Percentiles rank a stretch among this genome's conserved stretches.
These are phyloP conservation scores for Penicillium lagena DNA, from an alignment of 495 filamentous ascomycete species.

Conservation along the genomic window DNA sequence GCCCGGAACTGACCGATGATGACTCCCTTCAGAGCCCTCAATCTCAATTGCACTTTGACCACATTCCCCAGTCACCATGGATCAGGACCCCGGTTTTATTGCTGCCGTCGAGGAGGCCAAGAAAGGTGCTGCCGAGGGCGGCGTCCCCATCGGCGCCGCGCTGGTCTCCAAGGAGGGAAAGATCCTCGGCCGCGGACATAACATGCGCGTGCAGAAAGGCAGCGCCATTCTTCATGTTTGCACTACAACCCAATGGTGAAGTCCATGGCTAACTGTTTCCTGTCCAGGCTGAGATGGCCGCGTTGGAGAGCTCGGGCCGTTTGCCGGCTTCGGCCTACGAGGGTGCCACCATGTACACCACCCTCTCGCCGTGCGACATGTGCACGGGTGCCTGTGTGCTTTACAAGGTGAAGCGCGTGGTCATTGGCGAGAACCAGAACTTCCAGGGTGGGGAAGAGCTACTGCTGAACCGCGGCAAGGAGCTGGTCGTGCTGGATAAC, in stretches of 20 bases:
- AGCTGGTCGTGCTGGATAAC: slow-evolving; percentile 67
- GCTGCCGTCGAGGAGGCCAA: slow-evolving; percentile 74
- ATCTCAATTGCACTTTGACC: neutral
- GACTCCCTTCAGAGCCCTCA: too few relatives aligned
- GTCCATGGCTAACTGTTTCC: too few relatives aligned
- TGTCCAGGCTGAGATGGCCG: slow-evolving; percentile 69
- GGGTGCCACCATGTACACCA: slow-evolving; percentile 81
- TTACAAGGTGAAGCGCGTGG: slow-evolving; percentile 73
- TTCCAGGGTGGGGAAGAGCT: slow-evolving; percentile 75
- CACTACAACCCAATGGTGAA: too few relatives aligned
- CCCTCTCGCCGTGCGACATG: slow-evolving; percentile 84
- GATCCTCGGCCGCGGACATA: slow-evolving; percentile 75
- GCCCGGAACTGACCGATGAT: too few relatives aligned
- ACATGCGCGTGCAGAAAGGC: slow-evolving; percentile 72
- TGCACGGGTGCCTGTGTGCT: slow-evolving; percentile 78
- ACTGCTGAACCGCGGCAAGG: slow-evolving; percentile 62
- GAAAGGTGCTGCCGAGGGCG: slow-evolving; percentile 62
- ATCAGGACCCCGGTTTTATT: slow-evolving; percentile 43
- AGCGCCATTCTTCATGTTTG: slow-evolving; percentile 69
- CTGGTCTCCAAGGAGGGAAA: slow-evolving; percentile 64
- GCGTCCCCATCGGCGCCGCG: slow-evolving; percentile 76
- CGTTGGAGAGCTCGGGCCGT: slow-evolving; percentile 71
- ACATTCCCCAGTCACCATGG: slow-evolving; percentile 22
- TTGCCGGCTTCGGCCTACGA: slow-evolving; percentile 64
- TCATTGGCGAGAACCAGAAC: slow-evolving; percentile 78